Percentiles rank a stretch among this genome's conserved stretches.
phyloP scores from a whole-genome alignment of 805 yeast species.

The Brettanomyces anomalus region DNA sequence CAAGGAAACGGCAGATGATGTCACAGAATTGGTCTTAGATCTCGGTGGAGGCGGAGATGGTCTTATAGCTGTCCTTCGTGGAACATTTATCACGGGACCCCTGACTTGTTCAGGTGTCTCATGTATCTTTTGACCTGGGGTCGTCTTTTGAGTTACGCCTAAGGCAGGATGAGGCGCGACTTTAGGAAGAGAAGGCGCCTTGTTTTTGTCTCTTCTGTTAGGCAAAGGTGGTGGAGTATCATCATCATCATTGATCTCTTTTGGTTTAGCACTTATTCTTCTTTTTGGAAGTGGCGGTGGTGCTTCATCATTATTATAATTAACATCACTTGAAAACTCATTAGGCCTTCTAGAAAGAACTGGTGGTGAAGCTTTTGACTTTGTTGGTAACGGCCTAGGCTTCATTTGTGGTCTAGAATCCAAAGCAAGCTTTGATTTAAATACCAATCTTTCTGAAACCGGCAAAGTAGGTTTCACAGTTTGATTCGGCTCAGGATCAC shows the following conservation, averaged over 20 bases:
- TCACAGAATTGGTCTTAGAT: background rate
- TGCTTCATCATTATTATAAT: background rate
- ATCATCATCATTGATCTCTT: background rate
- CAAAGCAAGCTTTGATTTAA: background rate
- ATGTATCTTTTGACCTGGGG: too few relatives aligned
- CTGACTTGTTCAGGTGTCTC: too few relatives aligned
- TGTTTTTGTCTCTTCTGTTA: background rate
- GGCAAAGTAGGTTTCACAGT: too few relatives aligned
- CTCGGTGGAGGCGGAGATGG: background rate
- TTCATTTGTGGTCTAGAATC: background rate
- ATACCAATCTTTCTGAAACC: too few relatives aligned
- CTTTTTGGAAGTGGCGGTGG: constrained; percentile 2
- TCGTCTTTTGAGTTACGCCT: too few relatives aligned
- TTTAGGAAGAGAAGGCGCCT: background rate
- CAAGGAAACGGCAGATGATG: too few relatives aligned
- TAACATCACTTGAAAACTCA: background rate
- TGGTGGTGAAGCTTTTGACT: background rate
- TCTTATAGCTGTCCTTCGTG: background rate
- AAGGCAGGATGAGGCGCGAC: too few relatives aligned
- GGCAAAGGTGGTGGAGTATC: background rate
- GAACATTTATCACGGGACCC: too few relatives aligned
- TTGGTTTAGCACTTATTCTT: background rate
- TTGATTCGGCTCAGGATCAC: too few relatives aligned
- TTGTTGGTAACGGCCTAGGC: background rate
- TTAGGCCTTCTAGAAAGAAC: background rate